Base-by-base conservation (phyloP, 1,139 yeast genomes). In the Suhomyces kunorum region DNA sequence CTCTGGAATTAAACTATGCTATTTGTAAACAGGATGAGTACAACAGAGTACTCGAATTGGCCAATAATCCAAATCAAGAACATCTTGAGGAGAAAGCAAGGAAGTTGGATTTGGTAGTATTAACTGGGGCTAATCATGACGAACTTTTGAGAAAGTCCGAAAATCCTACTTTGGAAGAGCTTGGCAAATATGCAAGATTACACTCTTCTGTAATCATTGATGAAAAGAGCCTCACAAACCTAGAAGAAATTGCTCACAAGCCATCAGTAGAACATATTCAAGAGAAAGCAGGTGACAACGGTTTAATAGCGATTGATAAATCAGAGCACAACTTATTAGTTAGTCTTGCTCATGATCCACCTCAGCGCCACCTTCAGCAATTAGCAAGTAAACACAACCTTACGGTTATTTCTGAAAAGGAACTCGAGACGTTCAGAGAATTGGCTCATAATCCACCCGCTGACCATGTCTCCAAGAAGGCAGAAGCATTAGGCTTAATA, bases 401-500 rank as follows among this genome's bases (percentile, higher is more conserved):
- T 40, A 43, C 45, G 1, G 32, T 51, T 5, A 22, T 62, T 11
- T 46, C 63, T 5, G 35, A 32, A 3, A 19, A 34, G 5, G 44
- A 45, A n/a, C 45, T 30, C 12, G 43, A 11, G 30, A 45, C 27
- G 29, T 12, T 49, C 32, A 39, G 34, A 8, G 32, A 47, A 16
- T 40, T 46, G 28, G 58, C 58, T 0, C 32, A 55, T 28, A 47
- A 52, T 11, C 74, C 74, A 8, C 40, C 56, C 5, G 24, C 54
- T 8, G 56, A 51, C 3, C 65, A 64, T 34, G 36, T 68, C 11
- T 41, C 42, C 2, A 47, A 45, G 14, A 59, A 59, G 29, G 55
- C 63, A 1, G 40, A 34, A n/a, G 20, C 28, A 3, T 37, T 41
- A 12, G 58, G 53, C 8, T 45, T 45, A 22, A 45, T 43, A 9